A percentile compares a stretch with the other conserved stretches of the same genome.
Conservation (phyloP, 768 basidiomycete genomes). For the Leccinellum rugosiceps region DNA sequence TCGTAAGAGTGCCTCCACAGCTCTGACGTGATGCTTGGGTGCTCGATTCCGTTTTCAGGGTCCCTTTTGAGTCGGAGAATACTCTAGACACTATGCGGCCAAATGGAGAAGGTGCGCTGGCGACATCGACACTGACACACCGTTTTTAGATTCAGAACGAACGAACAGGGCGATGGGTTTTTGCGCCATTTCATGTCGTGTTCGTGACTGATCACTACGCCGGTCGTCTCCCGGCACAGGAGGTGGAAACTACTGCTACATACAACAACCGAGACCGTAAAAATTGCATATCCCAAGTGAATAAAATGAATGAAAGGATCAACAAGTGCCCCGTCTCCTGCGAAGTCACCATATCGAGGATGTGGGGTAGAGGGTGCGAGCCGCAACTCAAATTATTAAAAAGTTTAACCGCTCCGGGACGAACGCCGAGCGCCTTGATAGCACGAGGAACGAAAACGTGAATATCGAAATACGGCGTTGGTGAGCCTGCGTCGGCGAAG, state of each 20-base stretch:
- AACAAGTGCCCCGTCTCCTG: neutral
- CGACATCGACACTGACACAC: constrained; percentile 4
- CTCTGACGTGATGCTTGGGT: neutral
- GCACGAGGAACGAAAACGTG: neutral
- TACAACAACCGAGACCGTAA: neutral
- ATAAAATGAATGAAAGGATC: neutral
- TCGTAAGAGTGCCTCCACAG: neutral
- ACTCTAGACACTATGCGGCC: constrained; percentile 13
- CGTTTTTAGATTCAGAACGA: constrained; percentile 4
- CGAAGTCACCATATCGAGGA: constrained; percentile 6
- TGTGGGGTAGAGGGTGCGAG: constrained; percentile 17
- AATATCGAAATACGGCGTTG: neutral
- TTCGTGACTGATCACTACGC: neutral
- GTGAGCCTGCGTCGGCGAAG: neutral
- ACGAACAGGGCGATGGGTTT: constrained; percentile 11
- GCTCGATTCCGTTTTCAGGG: constrained; percentile 6
- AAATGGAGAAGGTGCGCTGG: neutral
- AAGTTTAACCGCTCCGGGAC: constrained; percentile 20
- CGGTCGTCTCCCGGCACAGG: neutral
- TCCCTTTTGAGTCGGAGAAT: neutral
- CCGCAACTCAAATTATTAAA: constrained; percentile 23
- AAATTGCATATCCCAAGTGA: neutral
- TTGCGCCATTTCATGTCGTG: neutral
- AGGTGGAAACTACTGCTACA: neutral
- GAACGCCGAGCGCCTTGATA: neutral